phyloP scores from a whole-genome alignment of 2,329 filamentous ascomycete genomes.

The Colletotrichum tropicale region DNA sequence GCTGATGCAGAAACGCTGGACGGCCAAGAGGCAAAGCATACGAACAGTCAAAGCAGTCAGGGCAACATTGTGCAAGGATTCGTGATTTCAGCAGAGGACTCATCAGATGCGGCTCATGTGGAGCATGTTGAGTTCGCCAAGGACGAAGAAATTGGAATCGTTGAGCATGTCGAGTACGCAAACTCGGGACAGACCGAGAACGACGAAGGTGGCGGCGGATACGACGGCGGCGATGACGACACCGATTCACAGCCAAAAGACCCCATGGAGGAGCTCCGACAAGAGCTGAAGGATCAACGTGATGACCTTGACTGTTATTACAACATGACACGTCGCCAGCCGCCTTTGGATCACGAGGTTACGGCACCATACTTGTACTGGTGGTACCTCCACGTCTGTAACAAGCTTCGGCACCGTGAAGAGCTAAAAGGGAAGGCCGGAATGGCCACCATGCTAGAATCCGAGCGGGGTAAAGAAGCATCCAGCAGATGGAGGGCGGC shows the following conservation, averaged over 20 bases:
- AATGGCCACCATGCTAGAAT: not conserved
- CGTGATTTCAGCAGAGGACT: not conserved
- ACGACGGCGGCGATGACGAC: not conserved
- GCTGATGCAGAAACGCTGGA: not conserved
- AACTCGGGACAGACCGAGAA: not conserved
- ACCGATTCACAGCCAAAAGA: not conserved
- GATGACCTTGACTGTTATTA: not conserved
- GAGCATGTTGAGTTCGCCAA: not conserved
- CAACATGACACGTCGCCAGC: not conserved
- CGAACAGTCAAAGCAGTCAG: not conserved
- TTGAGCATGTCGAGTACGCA: not conserved
- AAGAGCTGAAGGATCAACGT: not conserved
- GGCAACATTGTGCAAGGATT: not conserved
- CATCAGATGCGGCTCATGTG: not conserved
- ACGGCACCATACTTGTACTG: not conserved
- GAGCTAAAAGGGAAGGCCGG: not conserved
- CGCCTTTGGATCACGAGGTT: not conserved
- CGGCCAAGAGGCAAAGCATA: not conserved
- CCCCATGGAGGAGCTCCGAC: not conserved
- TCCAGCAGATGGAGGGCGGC: not conserved
- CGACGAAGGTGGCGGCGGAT: not conserved
- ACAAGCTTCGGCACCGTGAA: not conserved
- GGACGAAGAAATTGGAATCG: not conserved
- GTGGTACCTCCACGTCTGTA: not conserved
- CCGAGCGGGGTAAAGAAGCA: not conserved